A percentile compares a stretch with the other conserved stretches of the same genome.
Conservation (phyloP, 768 basidiomycete genomes). For the Coprinopsis cinerea region DNA sequence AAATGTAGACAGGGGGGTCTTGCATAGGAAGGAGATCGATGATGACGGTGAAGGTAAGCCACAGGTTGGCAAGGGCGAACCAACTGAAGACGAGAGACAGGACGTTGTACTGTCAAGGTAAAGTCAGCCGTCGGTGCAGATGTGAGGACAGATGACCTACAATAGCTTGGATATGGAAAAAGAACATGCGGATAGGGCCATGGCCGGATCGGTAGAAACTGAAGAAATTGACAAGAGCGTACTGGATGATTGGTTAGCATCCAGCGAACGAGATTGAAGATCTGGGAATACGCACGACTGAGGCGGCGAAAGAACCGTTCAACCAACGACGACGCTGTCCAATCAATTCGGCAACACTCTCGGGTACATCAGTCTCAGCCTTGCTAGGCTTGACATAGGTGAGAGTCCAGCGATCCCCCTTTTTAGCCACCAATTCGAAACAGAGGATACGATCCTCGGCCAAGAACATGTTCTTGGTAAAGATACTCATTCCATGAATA, state of each 20-base stretch:
- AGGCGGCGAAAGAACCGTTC: slow-evolving; percentile 91
- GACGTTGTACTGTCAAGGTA: slow-evolving; percentile 62
- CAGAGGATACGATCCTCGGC: slow-evolving; percentile 97
- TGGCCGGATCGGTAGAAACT: slow-evolving; percentile 82
- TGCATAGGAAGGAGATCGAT: slow-evolving; percentile 73
- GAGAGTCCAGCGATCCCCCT: slow-evolving; percentile 79
- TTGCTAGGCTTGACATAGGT: slow-evolving; percentile 91
- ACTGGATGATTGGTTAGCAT: slow-evolving; percentile 21
- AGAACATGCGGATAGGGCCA: slow-evolving; percentile 89
- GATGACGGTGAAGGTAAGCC: slow-evolving; percentile 95
- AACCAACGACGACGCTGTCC: slow-evolving; percentile 95
- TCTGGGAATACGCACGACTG: slow-evolving; percentile 26
- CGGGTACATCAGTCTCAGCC: slow-evolving; percentile 93
- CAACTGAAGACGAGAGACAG: slow-evolving; percentile 84
- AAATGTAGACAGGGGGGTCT: slow-evolving; percentile 43
- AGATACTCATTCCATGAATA: slow-evolving; percentile 95
- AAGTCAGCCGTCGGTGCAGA: not conserved
- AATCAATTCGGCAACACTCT: slow-evolving; percentile 86
- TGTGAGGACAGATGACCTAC: slow-evolving; percentile 38
- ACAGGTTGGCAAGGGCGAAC: slow-evolving; percentile 90
- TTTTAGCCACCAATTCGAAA: slow-evolving; percentile 95
- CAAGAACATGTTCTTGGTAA: slow-evolving; percentile 81
- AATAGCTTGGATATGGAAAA: slow-evolving; percentile 89
- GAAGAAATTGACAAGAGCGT: slow-evolving; percentile 89
- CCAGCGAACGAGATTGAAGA: not conserved